A percentile compares a stretch with the other conserved stretches of the same genome.
Conservation (phyloP, 345 rosid genomes). For the Eucalyptus regnans region DNA sequence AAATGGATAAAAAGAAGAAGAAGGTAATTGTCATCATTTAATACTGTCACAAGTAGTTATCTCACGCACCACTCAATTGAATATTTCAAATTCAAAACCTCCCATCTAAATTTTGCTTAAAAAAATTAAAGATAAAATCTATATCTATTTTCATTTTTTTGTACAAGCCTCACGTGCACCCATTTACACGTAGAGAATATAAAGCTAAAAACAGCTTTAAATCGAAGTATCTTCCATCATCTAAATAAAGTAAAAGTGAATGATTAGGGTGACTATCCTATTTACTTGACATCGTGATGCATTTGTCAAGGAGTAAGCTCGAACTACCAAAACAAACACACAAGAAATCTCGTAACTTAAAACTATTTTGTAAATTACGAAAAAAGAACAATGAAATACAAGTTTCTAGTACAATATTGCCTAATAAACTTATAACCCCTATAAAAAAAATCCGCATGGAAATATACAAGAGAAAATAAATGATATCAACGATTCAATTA, state of each 20-base stretch:
- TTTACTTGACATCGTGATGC: neutral
- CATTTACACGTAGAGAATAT: neutral
- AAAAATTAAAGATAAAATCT: neutral
- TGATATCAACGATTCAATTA: neutral
- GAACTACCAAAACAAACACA: neutral
- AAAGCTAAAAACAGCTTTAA: neutral
- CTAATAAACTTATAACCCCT: neutral
- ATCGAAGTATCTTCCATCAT: neutral
- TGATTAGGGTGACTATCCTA: neutral
- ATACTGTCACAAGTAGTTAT: neutral
- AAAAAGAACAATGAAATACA: neutral
- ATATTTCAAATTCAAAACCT: neutral
- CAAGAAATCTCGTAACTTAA: neutral
- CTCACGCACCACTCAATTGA: neutral
- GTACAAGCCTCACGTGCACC: neutral
- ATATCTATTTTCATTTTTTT: neutral
- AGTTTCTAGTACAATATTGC: neutral
- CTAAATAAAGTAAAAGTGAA: neutral
- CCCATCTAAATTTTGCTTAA: neutral
- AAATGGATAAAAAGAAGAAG: neutral
- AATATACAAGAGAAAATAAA: neutral
- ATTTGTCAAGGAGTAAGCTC: neutral
- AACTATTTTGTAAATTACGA: neutral
- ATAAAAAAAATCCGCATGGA: neutral
- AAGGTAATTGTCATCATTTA: neutral